Percentiles rank a stretch among this genome's conserved stretches.
These are phyloP conservation scores for Chalciporus piperatus DNA, from an alignment of 768 basidiomycete genomes.

Conservation along the genomic window DNA sequence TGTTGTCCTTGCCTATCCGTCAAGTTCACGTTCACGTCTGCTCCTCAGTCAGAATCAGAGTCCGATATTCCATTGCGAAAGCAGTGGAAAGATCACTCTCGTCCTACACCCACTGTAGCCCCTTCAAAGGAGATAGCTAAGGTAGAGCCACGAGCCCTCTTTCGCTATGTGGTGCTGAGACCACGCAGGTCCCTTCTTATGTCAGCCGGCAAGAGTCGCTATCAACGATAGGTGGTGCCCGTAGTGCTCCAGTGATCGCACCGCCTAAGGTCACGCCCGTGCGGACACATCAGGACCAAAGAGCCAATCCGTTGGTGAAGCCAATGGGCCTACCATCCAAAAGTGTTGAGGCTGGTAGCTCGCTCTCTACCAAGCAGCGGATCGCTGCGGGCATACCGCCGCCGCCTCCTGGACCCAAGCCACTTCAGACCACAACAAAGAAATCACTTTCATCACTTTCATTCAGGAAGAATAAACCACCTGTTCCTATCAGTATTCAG, in stretches of 20 bases:
- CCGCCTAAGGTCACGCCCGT: constrained; percentile 13
- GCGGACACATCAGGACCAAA: constrained; percentile 33
- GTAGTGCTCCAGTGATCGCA: constrained; percentile 1
- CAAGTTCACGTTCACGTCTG: no score
- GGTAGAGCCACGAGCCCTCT: constrained; percentile 4
- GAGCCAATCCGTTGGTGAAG: constrained; percentile 32
- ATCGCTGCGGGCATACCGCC: constrained; percentile 40
- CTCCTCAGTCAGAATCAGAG: constrained; percentile 18
- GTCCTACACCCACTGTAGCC: background rate
- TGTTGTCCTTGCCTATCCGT: background rate
- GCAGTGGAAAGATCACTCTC: background rate
- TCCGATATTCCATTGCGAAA: constrained; percentile 5
- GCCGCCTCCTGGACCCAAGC: constrained; percentile 35
- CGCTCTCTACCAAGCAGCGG: constrained; percentile 51
- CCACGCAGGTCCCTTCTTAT: background rate
- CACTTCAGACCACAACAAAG: constrained; percentile 20
- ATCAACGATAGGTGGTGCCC: background rate
- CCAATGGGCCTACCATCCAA: constrained; percentile 21
- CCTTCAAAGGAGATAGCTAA: constrained; percentile 9
- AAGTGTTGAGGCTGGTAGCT: constrained; percentile 30
- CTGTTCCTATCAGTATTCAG: constrained; percentile 5
- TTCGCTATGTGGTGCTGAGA: background rate
- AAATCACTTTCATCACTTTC: constrained; percentile 33
- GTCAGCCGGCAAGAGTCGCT: constrained; percentile 10
- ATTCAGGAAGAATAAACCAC: constrained; percentile 42